Evolutionary conservation across 208 protist genomes (phyloP).

Genomic region (Crithidia fasciculata): DNA sequence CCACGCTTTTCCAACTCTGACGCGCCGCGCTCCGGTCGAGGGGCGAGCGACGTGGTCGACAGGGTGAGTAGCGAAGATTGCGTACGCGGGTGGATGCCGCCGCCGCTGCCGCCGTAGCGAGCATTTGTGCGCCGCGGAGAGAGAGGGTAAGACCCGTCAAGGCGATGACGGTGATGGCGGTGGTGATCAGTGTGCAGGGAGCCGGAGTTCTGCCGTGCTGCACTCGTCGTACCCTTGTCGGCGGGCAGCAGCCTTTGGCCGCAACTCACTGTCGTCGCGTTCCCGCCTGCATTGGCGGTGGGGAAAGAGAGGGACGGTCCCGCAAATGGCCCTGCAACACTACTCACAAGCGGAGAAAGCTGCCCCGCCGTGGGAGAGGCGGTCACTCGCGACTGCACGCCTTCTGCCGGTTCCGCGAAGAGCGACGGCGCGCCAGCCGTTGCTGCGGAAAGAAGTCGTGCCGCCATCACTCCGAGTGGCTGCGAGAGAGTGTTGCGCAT

Average conservation of each 20-base stretch:
- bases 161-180: background rate
- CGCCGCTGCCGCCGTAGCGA: background rate
- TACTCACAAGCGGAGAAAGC: no score
- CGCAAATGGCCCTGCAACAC: no score
- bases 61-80: background rate
- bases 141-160: background rate
- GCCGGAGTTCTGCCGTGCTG: background rate
- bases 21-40: background rate
- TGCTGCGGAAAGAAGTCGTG: slow-evolving; percentile 28
- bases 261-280: no score
- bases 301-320: no score
- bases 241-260: no score
- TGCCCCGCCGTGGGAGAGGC: no score
- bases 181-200: background rate
- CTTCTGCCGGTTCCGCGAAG: slow-evolving; percentile 17
- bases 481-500: slow-evolving; percentile 27
- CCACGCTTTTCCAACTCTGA: background rate
- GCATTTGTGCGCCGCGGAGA: background rate
- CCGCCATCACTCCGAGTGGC: slow-evolving; percentile 28
- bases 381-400: no score
- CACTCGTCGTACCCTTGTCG: background rate
- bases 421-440: slow-evolving; percentile 17
- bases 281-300: no score
- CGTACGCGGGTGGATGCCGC: no score
- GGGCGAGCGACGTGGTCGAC: slow-evolving; percentile 1